A percentile compares a stretch with the other conserved stretches of the same genome.
These are phyloP conservation scores for Letharia columbiana DNA, from an alignment of 495 filamentous ascomycete genomes.

Conservation along the genomic window DNA sequence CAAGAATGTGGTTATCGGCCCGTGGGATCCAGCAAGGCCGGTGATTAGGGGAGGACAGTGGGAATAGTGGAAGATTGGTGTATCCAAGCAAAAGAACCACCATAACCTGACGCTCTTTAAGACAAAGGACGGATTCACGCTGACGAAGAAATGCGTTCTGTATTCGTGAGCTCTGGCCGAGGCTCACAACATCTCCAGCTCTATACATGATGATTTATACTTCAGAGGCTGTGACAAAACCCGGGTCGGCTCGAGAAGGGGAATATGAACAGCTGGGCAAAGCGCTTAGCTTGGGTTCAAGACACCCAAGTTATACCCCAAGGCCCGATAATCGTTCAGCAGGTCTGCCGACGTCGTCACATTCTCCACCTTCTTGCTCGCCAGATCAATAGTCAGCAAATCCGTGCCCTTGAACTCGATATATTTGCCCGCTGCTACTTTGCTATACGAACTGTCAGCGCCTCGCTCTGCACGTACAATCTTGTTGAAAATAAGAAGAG, in stretches of 20 bases:
- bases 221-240: not conserved
- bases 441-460: conserved; percentile 1
- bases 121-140: not conserved
- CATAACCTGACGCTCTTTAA: not conserved
- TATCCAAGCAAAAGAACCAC: not conserved
- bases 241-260: not conserved
- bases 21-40: conserved; percentile 93
- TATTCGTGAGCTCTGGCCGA: not conserved
- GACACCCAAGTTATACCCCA: conserved; percentile 18
- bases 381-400: conserved; percentile 17
- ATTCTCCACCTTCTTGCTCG: conserved; percentile 18
- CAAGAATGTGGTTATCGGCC: conserved; percentile 97
- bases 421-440: conserved; percentile 2
- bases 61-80: conserved; percentile 13
- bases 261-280: not conserved
- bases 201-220: not conserved
- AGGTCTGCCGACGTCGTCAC: conserved; percentile 18
- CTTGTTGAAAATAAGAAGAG: not conserved
- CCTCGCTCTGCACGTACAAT: not conserved
- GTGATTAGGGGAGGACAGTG: conserved; percentile 44
- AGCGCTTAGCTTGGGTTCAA: not conserved
- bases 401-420: conserved; percentile 20
- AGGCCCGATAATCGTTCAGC: conserved; percentile 18
- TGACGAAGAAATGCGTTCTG: not conserved
- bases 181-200: not conserved